Evolutionary conservation across 2,329 filamentous ascomycete genomes (phyloP), one percentile per base, ranked within the genome.

Genomic region (Hymenoscyphus occultus): DNA sequence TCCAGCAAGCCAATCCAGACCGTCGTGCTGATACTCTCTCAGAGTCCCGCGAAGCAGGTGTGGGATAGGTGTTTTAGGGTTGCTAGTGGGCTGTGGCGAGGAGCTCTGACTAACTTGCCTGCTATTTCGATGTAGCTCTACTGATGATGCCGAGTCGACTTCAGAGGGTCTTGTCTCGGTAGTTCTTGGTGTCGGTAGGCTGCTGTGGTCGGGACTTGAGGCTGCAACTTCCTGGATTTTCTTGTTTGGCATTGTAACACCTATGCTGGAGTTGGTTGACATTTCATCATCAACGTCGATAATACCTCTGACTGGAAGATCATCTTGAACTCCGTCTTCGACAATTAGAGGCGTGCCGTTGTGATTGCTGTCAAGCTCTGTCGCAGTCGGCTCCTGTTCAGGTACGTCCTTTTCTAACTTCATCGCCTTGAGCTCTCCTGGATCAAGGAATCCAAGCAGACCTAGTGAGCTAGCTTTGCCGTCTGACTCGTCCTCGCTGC

Each of bases 1-100:
- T 0, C 93, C 92, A 1, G 93, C 93, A 58, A 99, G 87, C 95
- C 95, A 99, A 76, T 99, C 95, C 7, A 99, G 80, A n/a, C 95
- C 96, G 73, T 92, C 91, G 73, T 97, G 95, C 72, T 99, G 95
- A 74, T 99, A 99, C 76, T 97, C 94, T 76, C 96, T 90, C 12
- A 99, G 80, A 0, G 87, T 96, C 22, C 95, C 95, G 60, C 95
- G 89, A 0, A 97, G 81, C 12, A 99, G 83, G 67, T 92, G 90
- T 0, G 93, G 93, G 12, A 95, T 85, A 7, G 90, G 87, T 0
- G 88, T 93, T 70, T 89, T 90, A 65, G 80, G 67, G 39, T 77
- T 71, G 22, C 75, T 74, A 13, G 60, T 60, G 40, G 77, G 74
- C 31, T 78, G 77, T 39, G 79, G 78, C 3, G 80, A 78, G 62